These are phyloP conservation scores for Pseudodiploospora longispora DNA, from an alignment of 2,329 filamentous ascomycete species.

Conservation along the genomic window DNA sequence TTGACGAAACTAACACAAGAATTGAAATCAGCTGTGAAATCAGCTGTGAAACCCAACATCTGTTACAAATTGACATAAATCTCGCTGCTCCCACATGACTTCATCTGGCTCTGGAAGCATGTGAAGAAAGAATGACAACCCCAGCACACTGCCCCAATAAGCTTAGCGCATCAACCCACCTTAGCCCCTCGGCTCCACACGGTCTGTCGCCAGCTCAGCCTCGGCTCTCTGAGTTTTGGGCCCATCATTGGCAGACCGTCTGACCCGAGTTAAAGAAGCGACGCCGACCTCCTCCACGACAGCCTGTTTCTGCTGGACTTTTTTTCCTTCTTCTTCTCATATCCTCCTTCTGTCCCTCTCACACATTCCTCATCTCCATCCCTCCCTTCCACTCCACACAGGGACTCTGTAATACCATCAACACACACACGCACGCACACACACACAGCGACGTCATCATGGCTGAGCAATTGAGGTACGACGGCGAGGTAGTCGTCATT, in stretches of 20 bases:
- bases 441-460: slow-evolving; percentile 34
- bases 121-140: background rate
- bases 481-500: slow-evolving; percentile 76
- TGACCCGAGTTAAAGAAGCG: too few relatives aligned
- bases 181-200: too few relatives aligned
- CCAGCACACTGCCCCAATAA: background rate
- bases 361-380: background rate
- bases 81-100: background rate
- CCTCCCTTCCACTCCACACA: background rate
- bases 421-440: background rate
- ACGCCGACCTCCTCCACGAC: too few relatives aligned
- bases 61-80: too few relatives aligned
- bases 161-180: slow-evolving; percentile 2
- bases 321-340: background rate
- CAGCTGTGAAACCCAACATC: too few relatives aligned
- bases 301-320: background rate
- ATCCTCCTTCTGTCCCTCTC: background rate
- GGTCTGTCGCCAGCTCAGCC: too few relatives aligned
- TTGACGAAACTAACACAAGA: too few relatives aligned
- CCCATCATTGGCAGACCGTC: too few relatives aligned
- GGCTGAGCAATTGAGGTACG: slow-evolving; percentile 65
- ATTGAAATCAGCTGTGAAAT: too few relatives aligned
- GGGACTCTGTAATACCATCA: background rate
- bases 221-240: too few relatives aligned
- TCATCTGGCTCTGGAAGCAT: slow-evolving; percentile 1